A percentile compares a stretch with the other conserved stretches of the same genome.
These are phyloP conservation scores for Microcera coccophila DNA, from an alignment of 2,329 filamentous ascomycete genomes.

Conservation along the genomic window DNA sequence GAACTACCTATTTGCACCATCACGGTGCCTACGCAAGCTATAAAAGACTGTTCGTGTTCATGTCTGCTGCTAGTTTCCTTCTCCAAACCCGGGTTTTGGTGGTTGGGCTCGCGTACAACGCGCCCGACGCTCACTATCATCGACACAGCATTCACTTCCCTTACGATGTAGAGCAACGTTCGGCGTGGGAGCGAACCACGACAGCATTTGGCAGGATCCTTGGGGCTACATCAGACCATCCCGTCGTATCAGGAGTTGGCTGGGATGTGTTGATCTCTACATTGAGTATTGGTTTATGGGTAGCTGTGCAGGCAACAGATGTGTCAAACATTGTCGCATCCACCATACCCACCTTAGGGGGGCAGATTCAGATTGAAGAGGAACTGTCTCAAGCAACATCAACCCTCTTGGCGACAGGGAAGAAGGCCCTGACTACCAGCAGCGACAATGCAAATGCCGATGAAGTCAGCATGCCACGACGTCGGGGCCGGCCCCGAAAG, in stretches of 20 bases:
- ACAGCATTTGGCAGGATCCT: slow-evolving; percentile 45
- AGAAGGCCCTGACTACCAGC: slow-evolving; percentile 2
- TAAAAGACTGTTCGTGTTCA: slow-evolving; percentile 43
- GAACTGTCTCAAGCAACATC: slow-evolving; percentile 1
- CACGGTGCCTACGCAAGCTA: slow-evolving; percentile 40
- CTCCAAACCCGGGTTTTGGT: slow-evolving; percentile 45
- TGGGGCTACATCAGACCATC: slow-evolving; percentile 52
- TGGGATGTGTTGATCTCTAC: slow-evolving; percentile 57
- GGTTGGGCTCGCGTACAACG: slow-evolving; percentile 43
- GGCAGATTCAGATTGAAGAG: slow-evolving; percentile 18
- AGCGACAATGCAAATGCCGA: neutral
- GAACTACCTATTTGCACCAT: slow-evolving; percentile 39
- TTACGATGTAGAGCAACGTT: slow-evolving; percentile 43
- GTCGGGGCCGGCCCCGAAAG: slow-evolving; percentile 3
- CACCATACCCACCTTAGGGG: slow-evolving; percentile 26
- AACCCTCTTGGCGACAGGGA: slow-evolving; percentile 1
- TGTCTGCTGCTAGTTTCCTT: slow-evolving; percentile 41
- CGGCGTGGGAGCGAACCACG: slow-evolving; percentile 42
- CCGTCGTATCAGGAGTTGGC: slow-evolving; percentile 52
- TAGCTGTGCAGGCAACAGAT: slow-evolving; percentile 50
- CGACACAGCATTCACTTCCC: slow-evolving; percentile 45
- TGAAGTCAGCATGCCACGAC: neutral
- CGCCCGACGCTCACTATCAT: slow-evolving; percentile 46
- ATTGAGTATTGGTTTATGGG: slow-evolving; percentile 54
- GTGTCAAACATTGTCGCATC: slow-evolving; percentile 45